A percentile compares a stretch with the other conserved stretches of the same genome.
Conservation (phyloP, 345 rosid genomes). For the Aquilaria malaccensis region DNA sequence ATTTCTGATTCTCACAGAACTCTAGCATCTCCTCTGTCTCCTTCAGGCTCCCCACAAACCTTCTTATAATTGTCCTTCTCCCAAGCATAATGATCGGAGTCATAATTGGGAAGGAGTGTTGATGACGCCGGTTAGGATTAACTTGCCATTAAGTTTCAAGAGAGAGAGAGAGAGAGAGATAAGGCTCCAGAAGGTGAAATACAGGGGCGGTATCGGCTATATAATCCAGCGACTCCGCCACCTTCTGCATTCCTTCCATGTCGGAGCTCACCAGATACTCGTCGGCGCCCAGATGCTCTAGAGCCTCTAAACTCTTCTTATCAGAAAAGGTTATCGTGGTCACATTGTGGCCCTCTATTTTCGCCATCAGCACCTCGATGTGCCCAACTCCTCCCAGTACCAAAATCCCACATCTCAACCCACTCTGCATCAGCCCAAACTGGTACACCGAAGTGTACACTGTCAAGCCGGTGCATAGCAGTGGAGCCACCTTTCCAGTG, state of each 20-base stretch:
- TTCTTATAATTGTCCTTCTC: slow-evolving; percentile 69
- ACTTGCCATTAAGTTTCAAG: slow-evolving; percentile 74
- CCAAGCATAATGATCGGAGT: slow-evolving; percentile 79
- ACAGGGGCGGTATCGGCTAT: slow-evolving; percentile 85
- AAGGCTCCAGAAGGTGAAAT: slow-evolving; percentile 82
- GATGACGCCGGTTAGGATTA: slow-evolving; percentile 79
- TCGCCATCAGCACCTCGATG: slow-evolving; percentile 94
- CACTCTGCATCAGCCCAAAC: slow-evolving; percentile 58
- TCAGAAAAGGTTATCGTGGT: slow-evolving; percentile 91
- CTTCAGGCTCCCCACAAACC: slow-evolving; percentile 76
- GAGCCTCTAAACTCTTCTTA: slow-evolving; percentile 74
- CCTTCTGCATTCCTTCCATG: slow-evolving; percentile 39
- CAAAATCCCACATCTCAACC: slow-evolving; percentile 73
- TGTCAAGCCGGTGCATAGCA: slow-evolving; percentile 80
- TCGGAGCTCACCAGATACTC: slow-evolving; percentile 77
- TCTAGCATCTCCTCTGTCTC: slow-evolving; percentile 80
- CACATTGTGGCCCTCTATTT: slow-evolving; percentile 92
- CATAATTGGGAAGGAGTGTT: slow-evolving; percentile 61
- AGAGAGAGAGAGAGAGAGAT: slow-evolving; percentile 27
- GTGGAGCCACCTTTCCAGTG: slow-evolving; percentile 77
- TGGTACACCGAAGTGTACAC: slow-evolving; percentile 83
- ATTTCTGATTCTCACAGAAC: slow-evolving; percentile 58
- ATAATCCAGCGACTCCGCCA: slow-evolving; percentile 75
- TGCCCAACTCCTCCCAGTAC: slow-evolving; percentile 98
- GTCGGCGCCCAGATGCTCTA: slow-evolving; percentile 87